A percentile compares a stretch with the other conserved stretches of the same genome.
Evolutionary conservation across 306 rosid genomes (phyloP).

Genomic region (Vigna reflexopilosa): DNA sequence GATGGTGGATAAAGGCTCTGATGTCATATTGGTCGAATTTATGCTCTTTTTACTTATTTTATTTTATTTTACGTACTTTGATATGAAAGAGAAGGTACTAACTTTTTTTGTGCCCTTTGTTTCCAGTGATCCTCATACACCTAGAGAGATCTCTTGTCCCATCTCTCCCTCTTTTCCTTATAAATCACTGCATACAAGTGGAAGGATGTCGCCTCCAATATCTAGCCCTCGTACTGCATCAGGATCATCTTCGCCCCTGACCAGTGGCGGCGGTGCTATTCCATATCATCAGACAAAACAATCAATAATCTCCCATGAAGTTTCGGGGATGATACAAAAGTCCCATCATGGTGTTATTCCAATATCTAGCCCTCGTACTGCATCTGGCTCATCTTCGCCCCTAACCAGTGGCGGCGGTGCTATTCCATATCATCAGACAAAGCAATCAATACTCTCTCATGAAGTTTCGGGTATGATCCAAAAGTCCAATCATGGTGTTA

Average conservation of each 20-base stretch:
- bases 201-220: constrained; percentile 77
- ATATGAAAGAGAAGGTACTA: constrained; percentile 23
- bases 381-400: constrained; percentile 82
- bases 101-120: constrained; percentile 33
- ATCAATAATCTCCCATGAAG: constrained; percentile 55
- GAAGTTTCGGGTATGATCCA: constrained; percentile 56
- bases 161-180: constrained; percentile 74
- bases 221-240: constrained; percentile 74
- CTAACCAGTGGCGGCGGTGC: constrained; percentile 61
- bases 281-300: constrained; percentile 64
- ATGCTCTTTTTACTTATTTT: constrained; percentile 2
- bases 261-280: constrained; percentile 61
- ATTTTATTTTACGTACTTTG: not conserved
- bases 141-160: constrained; percentile 74
- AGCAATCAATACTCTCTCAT: constrained; percentile 54
- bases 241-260: constrained; percentile 76
- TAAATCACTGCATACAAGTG: constrained; percentile 63
- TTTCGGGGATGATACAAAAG: constrained; percentile 50
- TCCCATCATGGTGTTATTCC: constrained; percentile 36
- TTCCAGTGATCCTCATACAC: constrained; percentile 65
- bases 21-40: constrained; percentile 39
- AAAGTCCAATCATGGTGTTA: constrained; percentile 43
- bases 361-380: constrained; percentile 56
- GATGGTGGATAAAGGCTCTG: constrained; percentile 1
- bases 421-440: constrained; percentile 60